Base-by-base conservation (phyloP, 1,284 basidiomycete genomes). In the Irpex rosettiformis region DNA sequence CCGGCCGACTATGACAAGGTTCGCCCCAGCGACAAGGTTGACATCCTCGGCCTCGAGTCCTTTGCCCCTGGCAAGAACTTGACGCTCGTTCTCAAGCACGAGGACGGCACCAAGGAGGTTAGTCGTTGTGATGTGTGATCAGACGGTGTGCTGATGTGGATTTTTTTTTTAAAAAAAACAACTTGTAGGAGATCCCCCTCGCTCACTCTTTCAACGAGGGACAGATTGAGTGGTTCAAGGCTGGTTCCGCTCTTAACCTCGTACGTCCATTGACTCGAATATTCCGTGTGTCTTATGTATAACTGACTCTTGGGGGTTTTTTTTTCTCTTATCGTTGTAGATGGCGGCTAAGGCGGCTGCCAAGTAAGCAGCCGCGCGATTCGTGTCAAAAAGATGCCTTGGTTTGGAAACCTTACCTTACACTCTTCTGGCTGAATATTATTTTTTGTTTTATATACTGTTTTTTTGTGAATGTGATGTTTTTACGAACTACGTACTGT, bases 181-280 rank as follows among this genome's bases (percentile, higher is more conserved):
- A n/a, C n/a, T 56, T 63, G 53, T 61, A 83, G 78, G 79, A 89
- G 67, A 78, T 92, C 60, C 58, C 80, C 22, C 84, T 92, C 62
- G 88, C 89, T 28, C 90, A 93, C 74, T 87, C 88, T 42, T 92
- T 92, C 79, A 93, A 93, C 67, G 84, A 93, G 75, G 92, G 91
- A 56, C 94, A 96, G 76, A 94, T 95, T 70, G 89, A 84, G 68
- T 96, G 93, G 93, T 95, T 96, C 86, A 93, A 93, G 81, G 92
- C 93, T 69, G 93, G 93, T 56, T 92, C 89, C 65, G 92, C 91
- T 29, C 82, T 93, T 56, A 93, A 93, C 80, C 72, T 93, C 75
- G 87, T 90, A 59, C 53, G 84, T 79, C n/a, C n/a, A n/a, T n/a
- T n/a, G n/a, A n/a, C n/a, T n/a, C n/a, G n/a, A n/a, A n/a, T n/a